Base-by-base conservation (phyloP, 805 yeast species). In the Kazachstania africana region DNA sequence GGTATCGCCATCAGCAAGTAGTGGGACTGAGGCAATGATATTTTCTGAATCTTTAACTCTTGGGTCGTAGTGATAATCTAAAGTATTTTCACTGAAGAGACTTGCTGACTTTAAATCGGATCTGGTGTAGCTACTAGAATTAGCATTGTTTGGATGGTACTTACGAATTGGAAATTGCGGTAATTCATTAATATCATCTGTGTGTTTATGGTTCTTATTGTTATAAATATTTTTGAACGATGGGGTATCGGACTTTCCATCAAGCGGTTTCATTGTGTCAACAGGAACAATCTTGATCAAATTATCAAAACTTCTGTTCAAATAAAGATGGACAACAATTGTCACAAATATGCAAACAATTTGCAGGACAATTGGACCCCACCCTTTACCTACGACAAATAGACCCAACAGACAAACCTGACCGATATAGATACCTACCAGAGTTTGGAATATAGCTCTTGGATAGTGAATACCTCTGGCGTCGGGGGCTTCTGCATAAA, bases 281-380 rank as follows among this genome's bases (percentile, higher is more conserved):
- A 75, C 60, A 23, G 93, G 87, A 29, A 78, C 64, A 19, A 67
- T 68, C 0, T 49, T 48, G 38, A 78, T 48, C 50, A 85, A 62
- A 9, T 68, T 64, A 35, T 68, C 77, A 50, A 84, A 82, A 0
- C 95, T 83, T 6, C 49, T 38, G 39, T 66, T 71, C 50, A 88
- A 55, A 39, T 72, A 68, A 19, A 72, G 12, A 47, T 88, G 95
- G 36, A 71, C 65, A 49, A 82, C 77, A 4, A 69, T 68, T 0
- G 96, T 83, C 41, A 67, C 55, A 6, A 67, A 70, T 10, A 83
- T 46, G 26, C 78, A 63, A 31, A 87, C 64, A 2, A 73, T 75
- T 53, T 80, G 82, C 33, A 88, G 58, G 3, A 77, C 81, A 40
- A 85, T 67, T 23, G 95, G 94, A 27, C 95, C 97, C 95, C 95